These are phyloP conservation scores for Fusarium sp. DNA, from an alignment of 2,329 filamentous ascomycete species.

Conservation along the genomic window DNA sequence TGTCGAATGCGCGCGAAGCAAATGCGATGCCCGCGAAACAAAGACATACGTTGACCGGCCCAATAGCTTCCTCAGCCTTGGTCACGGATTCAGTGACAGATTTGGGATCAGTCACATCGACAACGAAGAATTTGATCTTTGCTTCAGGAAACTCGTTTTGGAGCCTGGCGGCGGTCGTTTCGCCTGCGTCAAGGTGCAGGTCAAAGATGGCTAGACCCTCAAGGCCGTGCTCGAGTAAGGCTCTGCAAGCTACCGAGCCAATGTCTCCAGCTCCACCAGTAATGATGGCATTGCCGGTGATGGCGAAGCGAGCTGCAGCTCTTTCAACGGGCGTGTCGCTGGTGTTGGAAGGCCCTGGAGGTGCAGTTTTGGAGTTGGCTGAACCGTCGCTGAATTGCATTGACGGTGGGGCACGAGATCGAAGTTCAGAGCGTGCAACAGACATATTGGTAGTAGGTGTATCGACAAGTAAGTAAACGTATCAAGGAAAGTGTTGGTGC, in stretches of 20 bases:
- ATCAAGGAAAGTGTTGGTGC: rapidly evolving
- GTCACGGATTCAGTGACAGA: background rate
- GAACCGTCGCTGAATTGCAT: constrained; percentile 26
- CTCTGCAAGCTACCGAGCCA: constrained; percentile 6
- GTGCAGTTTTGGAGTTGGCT: background rate
- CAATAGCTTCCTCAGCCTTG: background rate
- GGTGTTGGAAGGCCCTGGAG: rapidly evolving
- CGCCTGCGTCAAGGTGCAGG: constrained; percentile 6
- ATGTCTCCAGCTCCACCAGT: constrained; percentile 22
- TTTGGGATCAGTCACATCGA: constrained; percentile 13
- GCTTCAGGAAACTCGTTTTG: constrained; percentile 7
- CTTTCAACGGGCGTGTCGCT: background rate
- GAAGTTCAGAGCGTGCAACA: constrained; percentile 18
- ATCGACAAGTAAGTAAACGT: rapidly evolving
- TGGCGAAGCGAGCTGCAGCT: background rate
- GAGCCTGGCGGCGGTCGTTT: background rate
- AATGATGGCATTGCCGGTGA: constrained; percentile 7
- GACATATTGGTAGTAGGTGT: background rate
- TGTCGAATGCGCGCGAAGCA: constrained; percentile 68
- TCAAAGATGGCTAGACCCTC: constrained; percentile 17
- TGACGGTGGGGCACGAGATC: constrained; percentile 10
- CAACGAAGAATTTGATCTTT: background rate
- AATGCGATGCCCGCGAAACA: constrained; percentile 30
- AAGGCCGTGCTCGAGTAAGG: constrained; percentile 16
- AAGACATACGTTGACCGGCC: constrained; percentile 9